These are phyloP conservation scores for Fusarium nodosum DNA, from an alignment of 2,329 filamentous ascomycete genomes.

Conservation along the genomic window DNA sequence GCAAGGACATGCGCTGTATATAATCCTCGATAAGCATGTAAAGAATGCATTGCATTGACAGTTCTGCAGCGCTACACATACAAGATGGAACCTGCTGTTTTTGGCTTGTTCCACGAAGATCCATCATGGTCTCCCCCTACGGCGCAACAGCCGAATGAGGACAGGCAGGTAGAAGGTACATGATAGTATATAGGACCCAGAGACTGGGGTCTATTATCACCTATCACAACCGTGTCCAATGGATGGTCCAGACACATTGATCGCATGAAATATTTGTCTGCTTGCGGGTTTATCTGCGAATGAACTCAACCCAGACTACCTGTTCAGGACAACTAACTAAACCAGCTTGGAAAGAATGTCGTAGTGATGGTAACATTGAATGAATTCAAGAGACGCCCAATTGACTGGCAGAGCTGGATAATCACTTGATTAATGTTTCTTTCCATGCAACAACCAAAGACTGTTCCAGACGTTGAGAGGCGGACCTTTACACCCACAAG, in stretches of 20 bases:
- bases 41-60: slow-evolving; percentile 11
- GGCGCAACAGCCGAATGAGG: slow-evolving; percentile 36
- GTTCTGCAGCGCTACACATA: slow-evolving; percentile 12
- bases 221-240: slow-evolving; percentile 12
- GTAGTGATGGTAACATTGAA: background rate
- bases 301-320: slow-evolving; percentile 23
- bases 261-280: slow-evolving; percentile 18
- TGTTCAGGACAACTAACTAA: slow-evolving; percentile 24
- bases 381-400: slow-evolving; percentile 16
- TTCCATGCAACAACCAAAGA: slow-evolving; percentile 13
- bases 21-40: background rate
- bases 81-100: slow-evolving; percentile 38
- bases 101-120: slow-evolving; percentile 46
- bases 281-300: slow-evolving; percentile 29
- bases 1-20: background rate
- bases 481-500: slow-evolving; percentile 34
- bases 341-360: slow-evolving; percentile 6
- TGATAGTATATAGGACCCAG: slow-evolving; percentile 14
- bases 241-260: slow-evolving; percentile 29
- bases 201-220: slow-evolving; percentile 24
- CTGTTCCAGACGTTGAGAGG: slow-evolving; percentile 42
- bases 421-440: slow-evolving; percentile 13
- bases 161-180: slow-evolving; percentile 19
- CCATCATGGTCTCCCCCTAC: slow-evolving; percentile 27
- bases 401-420: slow-evolving; percentile 33